Evolutionary conservation across 495 filamentous ascomycete species (phyloP).

Genomic region (Penicillium pulvis): DNA sequence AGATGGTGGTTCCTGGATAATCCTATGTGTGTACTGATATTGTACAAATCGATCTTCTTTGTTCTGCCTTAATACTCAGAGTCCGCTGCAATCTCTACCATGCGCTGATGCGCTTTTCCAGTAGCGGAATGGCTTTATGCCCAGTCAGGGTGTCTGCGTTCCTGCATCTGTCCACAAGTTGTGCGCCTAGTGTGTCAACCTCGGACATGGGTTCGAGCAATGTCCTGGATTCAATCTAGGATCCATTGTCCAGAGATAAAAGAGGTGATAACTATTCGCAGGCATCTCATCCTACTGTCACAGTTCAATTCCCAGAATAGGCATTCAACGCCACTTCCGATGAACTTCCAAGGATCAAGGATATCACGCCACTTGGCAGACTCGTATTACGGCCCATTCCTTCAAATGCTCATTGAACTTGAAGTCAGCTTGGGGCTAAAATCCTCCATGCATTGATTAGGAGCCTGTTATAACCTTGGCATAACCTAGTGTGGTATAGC

Average conservation of each 20-base stretch:
- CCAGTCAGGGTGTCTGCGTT: background rate
- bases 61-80: constrained; percentile 20
- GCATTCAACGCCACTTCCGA: no score
- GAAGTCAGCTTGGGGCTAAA: no score
- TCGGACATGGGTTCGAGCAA: no score
- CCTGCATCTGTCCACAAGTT: background rate
- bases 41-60: constrained; percentile 52
- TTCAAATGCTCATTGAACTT: no score
- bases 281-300: no score
- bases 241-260: background rate
- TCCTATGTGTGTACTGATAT: constrained; percentile 48
- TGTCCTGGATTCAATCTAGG: background rate
- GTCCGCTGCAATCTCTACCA: background rate
- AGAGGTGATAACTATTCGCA: no score
- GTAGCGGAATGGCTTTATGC: background rate
- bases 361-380: background rate
- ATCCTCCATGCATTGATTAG: background rate
- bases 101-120: background rate
- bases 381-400: no score
- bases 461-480: background rate
- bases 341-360: background rate
- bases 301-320: no score
- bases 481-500: background rate
- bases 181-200: background rate
- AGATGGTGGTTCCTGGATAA: constrained; percentile 23